Evolutionary conservation across 176 grass and related monocot genomes (phyloP).

Genomic region (Oryza coarctata): DNA sequence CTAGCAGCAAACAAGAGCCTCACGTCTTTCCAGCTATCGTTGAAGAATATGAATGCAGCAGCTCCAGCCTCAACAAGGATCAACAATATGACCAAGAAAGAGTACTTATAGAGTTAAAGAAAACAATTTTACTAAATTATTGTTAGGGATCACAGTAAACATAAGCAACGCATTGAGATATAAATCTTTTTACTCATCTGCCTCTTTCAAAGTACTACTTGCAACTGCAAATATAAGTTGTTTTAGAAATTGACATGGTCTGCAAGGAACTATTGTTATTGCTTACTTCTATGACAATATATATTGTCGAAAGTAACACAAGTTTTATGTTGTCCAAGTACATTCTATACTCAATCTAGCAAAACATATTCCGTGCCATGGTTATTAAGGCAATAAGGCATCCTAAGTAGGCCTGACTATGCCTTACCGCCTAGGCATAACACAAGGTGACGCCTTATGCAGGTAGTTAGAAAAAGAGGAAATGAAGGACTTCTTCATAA

Average conservation of each 20-base stretch:
- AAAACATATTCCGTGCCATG: too few relatives aligned
- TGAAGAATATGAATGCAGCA: conserved; percentile 98
- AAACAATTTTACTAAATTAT: conserved; percentile 37
- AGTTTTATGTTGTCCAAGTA: not conserved
- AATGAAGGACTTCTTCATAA: too few relatives aligned
- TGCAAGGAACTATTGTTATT: not conserved
- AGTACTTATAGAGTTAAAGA: conserved; percentile 78
- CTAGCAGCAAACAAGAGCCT: conserved; percentile 28
- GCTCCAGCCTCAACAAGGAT: conserved; percentile 73
- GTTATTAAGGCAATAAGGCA: too few relatives aligned
- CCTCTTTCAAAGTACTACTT: not conserved
- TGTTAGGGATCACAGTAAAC: not conserved
- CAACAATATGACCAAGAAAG: conserved; percentile 80
- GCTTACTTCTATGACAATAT: not conserved
- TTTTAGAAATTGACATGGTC: not conserved
- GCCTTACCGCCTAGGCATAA: too few relatives aligned
- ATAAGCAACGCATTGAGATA: not conserved
- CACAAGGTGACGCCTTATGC: too few relatives aligned
- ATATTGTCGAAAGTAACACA: not conserved
- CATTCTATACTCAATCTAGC: not conserved
- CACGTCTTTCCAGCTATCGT: conserved; percentile 99
- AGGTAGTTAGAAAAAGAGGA: too few relatives aligned
- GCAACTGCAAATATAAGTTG: not conserved
- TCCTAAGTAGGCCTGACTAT: too few relatives aligned
- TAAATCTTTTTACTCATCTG: not conserved